Evolutionary conservation across 2,329 filamentous ascomycete genomes (phyloP), one percentile per base, ranked within the genome.

Genomic region (Diplodia sapinea): DNA sequence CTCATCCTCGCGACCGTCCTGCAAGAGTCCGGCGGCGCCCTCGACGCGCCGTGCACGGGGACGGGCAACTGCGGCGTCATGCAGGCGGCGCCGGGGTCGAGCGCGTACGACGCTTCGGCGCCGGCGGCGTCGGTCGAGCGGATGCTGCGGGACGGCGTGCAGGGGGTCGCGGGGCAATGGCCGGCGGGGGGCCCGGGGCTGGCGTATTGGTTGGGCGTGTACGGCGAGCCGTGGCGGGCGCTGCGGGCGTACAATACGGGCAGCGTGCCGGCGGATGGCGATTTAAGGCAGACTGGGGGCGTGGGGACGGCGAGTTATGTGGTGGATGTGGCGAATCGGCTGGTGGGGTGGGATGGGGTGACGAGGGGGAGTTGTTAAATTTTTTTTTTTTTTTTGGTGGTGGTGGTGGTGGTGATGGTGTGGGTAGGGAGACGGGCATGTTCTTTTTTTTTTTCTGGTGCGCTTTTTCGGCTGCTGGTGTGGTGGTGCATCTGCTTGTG

Each of bases 301-400:
- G 52, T 31, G 64, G 67, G 40, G 51, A 70, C 43, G 54, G 33
- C 12, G 23, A 56, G 62, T 6, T 73, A 71, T 61, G 65, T 71
- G 15, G 70, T 67, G 36, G 72, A 74, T 67, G 55, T 74, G 33
- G 71, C 71, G 49, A 74, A 74, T 62, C 49, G 72, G 43, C 55
- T 74, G 40, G 54, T 70, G 9, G 72, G 73, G 12, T 74, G 73
- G 73, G 59, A 72, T 65, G 72, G 70, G 13, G 40, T 33, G 23
- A 9, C 15, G 3, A 50, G 29, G 57, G 57, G 23, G 17, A 17
- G 23, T 43, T 29, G 49, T 40, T 36, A 70, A 47, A 9, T 47
- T 20, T n/a, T 47, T 1, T 36, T 11, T 36, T 36, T 36, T 12
- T 36, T 11, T 47, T 7, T 7, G 8, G 33, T 36, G 5, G 33